A percentile compares a stretch with the other conserved stretches of the same genome.
phyloP scores from a whole-genome alignment of 2,329 filamentous ascomycete genomes.

The Blastomyces percursus region DNA sequence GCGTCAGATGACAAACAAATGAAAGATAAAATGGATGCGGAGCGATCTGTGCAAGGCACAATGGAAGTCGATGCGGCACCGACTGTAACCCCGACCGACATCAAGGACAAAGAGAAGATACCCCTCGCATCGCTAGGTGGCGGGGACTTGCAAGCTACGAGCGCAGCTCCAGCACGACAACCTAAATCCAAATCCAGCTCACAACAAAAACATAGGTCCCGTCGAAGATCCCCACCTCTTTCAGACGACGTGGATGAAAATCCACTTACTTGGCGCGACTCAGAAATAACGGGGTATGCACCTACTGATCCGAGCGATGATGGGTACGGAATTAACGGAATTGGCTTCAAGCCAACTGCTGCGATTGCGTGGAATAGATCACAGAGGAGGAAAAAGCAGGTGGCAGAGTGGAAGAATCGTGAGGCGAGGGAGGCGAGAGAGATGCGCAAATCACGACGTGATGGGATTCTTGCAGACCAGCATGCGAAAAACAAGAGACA shows the following conservation, averaged over 20 bases:
- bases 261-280: constrained; percentile 44
- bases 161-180: constrained; percentile 13
- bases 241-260: constrained; percentile 19
- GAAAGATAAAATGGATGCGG: neutral
- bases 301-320: constrained; percentile 48
- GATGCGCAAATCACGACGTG: constrained; percentile 43
- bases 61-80: neutral
- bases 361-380: constrained; percentile 47
- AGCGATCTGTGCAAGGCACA: neutral
- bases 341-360: constrained; percentile 52
- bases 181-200: constrained; percentile 17
- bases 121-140: neutral
- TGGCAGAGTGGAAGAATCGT: constrained; percentile 48
- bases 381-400: constrained; percentile 47
- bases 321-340: constrained; percentile 52
- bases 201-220: constrained; percentile 20
- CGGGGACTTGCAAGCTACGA: constrained; percentile 6
- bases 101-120: neutral
- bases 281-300: constrained; percentile 52
- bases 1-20: neutral
- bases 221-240: constrained; percentile 28
- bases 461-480: constrained; percentile 20
- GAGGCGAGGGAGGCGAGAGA: constrained; percentile 50
- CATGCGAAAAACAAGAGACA: constrained; percentile 18
- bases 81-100: neutral